These are phyloP conservation scores for Kluyveromyces sp. DNA, from an alignment of 1,139 yeast species.

Conservation along the genomic window DNA sequence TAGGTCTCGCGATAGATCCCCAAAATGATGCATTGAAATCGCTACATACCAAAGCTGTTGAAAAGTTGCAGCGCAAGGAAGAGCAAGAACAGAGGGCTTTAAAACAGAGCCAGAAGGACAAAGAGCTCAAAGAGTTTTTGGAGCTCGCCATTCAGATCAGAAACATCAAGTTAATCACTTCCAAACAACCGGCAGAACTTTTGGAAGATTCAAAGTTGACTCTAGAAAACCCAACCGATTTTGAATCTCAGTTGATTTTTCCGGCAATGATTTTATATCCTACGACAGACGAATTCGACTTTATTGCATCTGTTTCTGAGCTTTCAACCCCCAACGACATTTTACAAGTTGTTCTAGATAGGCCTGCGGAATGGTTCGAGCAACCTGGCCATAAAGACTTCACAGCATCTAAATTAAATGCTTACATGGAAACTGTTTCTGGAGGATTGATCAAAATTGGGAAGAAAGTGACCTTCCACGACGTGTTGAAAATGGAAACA, in stretches of 20 bases:
- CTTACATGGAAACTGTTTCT: slow-evolving; percentile 70
- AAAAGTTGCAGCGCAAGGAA: slow-evolving; percentile 34
- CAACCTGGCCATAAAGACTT: slow-evolving; percentile 58
- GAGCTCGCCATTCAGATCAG: slow-evolving; percentile 51
- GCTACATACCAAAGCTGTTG: slow-evolving; percentile 37
- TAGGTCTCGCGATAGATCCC: slow-evolving; percentile 58
- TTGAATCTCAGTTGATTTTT: slow-evolving; percentile 69
- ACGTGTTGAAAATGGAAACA: slow-evolving; percentile 52
- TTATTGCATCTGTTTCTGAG: slow-evolving; percentile 67
- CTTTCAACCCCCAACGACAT: slow-evolving; percentile 55
- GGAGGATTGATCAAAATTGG: slow-evolving; percentile 89
- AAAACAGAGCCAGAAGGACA: slow-evolving; percentile 23
- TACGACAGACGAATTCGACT: slow-evolving; percentile 76
- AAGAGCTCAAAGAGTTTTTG: slow-evolving; percentile 31
- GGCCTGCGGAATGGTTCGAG: slow-evolving; percentile 68
- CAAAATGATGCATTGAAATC: slow-evolving; percentile 48
- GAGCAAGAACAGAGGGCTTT: slow-evolving; percentile 15
- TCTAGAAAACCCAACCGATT: slow-evolving; percentile 65
- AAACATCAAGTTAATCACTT: slow-evolving; percentile 43
- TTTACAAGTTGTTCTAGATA: slow-evolving; percentile 47
- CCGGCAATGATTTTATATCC: slow-evolving; percentile 84
- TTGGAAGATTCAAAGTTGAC: slow-evolving; percentile 35
- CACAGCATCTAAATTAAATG: slow-evolving; percentile 52
- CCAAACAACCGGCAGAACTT: slow-evolving; percentile 42
- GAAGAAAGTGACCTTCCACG: slow-evolving; percentile 60